phyloP scores from a whole-genome alignment of 106 monocot genomes.

The Vanilla planifolia region DNA sequence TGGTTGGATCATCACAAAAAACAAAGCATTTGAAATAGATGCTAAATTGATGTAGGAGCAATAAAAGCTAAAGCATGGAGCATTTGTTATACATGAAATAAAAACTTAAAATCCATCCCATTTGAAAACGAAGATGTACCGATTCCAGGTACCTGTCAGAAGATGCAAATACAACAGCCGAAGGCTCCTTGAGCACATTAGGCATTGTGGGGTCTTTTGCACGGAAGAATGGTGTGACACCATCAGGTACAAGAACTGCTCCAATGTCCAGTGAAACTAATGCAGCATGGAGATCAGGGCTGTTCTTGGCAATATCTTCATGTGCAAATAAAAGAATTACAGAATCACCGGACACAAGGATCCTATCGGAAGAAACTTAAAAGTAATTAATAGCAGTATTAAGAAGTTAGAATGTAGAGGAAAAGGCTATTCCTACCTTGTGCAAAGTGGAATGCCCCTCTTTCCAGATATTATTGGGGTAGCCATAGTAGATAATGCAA shows the following conservation, averaged over 20 bases:
- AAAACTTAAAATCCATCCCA: background rate
- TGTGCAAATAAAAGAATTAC: conserved; percentile 59
- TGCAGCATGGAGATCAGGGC: conserved; percentile 24
- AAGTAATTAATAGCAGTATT: background rate
- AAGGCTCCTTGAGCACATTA: conserved; percentile 31
- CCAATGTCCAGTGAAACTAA: conserved; percentile 51
- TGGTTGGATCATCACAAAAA: too few relatives aligned
- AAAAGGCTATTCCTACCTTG: conserved; percentile 58
- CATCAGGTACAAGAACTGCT: conserved; percentile 45
- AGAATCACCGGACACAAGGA: conserved; percentile 53
- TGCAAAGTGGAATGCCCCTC: conserved; percentile 67
- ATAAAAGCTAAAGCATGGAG: background rate
- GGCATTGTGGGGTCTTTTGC: conserved; percentile 11
- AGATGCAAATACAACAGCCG: conserved; percentile 51
- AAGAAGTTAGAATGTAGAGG: background rate
- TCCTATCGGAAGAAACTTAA: conserved; percentile 29
- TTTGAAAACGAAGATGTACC: background rate
- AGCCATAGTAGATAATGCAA: conserved; percentile 68
- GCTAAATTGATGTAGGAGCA: background rate
- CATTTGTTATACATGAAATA: background rate
- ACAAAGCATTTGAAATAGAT: too few relatives aligned
- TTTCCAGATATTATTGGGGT: conserved; percentile 73
- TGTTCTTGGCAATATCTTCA: conserved; percentile 38
- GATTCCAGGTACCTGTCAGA: conserved; percentile 56
- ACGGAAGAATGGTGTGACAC: conserved; percentile 50